Conservation (phyloP, 176 grass and related monocot species). For the Aegilops umbellulata region DNA sequence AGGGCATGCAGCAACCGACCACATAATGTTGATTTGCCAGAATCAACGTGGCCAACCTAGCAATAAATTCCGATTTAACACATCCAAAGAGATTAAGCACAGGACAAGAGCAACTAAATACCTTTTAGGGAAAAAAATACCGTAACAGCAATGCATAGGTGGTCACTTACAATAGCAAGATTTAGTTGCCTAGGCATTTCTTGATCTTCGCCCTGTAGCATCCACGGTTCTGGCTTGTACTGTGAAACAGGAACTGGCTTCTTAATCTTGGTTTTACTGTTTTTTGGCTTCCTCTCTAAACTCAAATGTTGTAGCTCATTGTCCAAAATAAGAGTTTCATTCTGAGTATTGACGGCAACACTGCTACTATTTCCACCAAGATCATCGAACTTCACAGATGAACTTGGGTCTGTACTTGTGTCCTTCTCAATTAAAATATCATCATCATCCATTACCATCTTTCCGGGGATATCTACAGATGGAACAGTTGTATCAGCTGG, state of each 20-base stretch:
- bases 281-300: conserved; percentile 48
- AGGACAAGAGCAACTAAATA: conserved; percentile 7
- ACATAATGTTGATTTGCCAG: conserved; percentile 92
- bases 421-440: conserved; percentile 28
- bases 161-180: conserved; percentile 79
- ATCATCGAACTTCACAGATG: conserved; percentile 18
- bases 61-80: conserved; percentile 14
- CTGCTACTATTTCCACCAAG: conserved; percentile 12
- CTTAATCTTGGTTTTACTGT: conserved; percentile 43
- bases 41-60: conserved; percentile 94
- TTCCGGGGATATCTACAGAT: conserved; percentile 7
- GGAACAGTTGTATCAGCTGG: conserved; percentile 32
- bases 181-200: conserved; percentile 63
- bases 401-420: not conserved
- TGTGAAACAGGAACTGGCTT: conserved; percentile 42
- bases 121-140: not conserved
- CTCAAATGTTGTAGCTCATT: conserved; percentile 54
- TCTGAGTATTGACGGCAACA: conserved; percentile 21
- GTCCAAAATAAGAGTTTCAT: conserved; percentile 36
- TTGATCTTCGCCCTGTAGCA: conserved; percentile 52
- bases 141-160: not conserved
- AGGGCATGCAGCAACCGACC: conserved; percentile 68
- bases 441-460: conserved; percentile 4
- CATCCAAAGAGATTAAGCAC: not conserved
- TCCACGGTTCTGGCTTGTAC: conserved; percentile 90